Percentiles rank a stretch among this genome's conserved stretches.
Conservation (phyloP, 345 rosid species). For the Durio zibethinus region DNA sequence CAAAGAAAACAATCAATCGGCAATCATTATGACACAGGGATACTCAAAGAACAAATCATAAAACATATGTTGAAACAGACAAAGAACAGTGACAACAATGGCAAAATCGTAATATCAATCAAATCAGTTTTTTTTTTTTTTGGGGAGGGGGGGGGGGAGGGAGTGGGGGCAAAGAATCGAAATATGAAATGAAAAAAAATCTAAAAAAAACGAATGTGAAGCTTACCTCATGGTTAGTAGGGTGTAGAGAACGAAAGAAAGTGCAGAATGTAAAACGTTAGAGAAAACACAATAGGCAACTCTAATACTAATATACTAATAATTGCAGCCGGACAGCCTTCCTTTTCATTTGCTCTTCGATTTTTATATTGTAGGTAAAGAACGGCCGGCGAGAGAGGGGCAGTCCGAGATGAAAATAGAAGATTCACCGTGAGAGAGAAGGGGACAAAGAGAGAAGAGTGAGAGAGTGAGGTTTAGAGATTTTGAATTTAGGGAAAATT, state of each 20-base stretch:
- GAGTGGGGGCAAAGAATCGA: neutral
- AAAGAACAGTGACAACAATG: neutral
- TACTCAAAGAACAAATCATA: neutral
- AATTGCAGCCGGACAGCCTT: no score
- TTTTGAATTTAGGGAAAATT: no score
- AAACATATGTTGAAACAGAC: neutral
- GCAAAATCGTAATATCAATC: neutral
- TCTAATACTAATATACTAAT: no score
- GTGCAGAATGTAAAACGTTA: neutral
- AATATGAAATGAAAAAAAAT: neutral
- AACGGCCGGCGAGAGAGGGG: no score
- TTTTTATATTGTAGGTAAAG: no score
- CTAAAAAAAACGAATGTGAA: neutral
- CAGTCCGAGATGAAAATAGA: no score
- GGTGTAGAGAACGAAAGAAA: neutral
- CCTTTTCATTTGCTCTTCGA: no score
- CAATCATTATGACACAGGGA: neutral
- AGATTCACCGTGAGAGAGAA: no score
- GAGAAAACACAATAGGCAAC: no score
- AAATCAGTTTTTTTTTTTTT: neutral
- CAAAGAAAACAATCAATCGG: neutral
- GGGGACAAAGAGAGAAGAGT: no score
- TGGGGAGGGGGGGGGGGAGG: no score
- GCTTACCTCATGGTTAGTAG: neutral
- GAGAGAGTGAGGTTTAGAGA: no score